Conservation (phyloP, 345 rosid genomes). For the Rubroshorea leprosula region DNA sequence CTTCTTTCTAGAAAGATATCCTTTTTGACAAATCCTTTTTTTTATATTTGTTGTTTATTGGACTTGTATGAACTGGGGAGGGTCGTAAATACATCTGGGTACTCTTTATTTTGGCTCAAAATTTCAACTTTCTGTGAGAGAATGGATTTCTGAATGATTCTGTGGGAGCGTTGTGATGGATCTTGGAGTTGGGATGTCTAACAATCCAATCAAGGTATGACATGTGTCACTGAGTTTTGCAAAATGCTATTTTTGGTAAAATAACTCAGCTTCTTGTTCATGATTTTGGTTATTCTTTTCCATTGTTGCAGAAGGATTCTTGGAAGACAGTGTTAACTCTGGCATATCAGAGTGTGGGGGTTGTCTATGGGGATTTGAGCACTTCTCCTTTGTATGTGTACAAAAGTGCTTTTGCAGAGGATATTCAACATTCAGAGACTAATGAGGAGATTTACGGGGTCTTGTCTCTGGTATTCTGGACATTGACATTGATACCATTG, state of each 20-base stretch:
- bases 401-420: constrained; percentile 85
- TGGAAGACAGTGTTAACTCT: constrained; percentile 69
- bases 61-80: constrained; percentile 28
- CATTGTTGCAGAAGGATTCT: constrained; percentile 53
- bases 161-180: constrained; percentile 43
- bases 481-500: constrained; percentile 65
- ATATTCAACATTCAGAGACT: constrained; percentile 69
- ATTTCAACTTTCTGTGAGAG: constrained; percentile 10
- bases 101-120: constrained; percentile 8
- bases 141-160: constrained; percentile 30
- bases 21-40: background rate
- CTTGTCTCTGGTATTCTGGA: constrained; percentile 78
- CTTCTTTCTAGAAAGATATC: background rate
- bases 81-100: constrained; percentile 26
- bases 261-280: constrained; percentile 11
- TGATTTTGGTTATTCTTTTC: constrained; percentile 8
- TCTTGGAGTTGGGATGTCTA: constrained; percentile 43
- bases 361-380: constrained; percentile 84
- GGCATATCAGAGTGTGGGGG: constrained; percentile 86
- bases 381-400: constrained; percentile 82
- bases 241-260: background rate
- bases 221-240: constrained; percentile 8
- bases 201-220: constrained; percentile 53
- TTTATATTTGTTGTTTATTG: background rate
- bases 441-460: constrained; percentile 92